Conservation (phyloP, 805 yeast species). For the Wickerhamomyces xylosicus region DNA sequence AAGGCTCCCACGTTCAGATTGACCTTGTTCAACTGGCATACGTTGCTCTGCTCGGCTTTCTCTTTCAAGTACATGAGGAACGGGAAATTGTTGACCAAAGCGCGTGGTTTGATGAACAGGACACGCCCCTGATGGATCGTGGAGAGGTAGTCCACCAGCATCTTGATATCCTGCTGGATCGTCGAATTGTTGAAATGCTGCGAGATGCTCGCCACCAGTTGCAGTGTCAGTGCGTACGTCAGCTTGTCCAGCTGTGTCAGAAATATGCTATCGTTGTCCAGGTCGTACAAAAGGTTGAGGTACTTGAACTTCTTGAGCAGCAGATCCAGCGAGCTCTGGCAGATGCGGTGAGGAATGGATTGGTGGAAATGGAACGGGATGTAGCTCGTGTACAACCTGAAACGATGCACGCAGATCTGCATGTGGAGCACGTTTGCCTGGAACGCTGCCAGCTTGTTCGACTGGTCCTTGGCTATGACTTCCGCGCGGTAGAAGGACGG, state of each 20-base stretch:
- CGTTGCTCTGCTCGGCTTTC: neutral
- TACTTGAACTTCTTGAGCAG: neutral
- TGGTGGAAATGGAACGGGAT: neutral
- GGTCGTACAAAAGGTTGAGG: neutral
- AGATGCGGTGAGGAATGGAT: neutral
- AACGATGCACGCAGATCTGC: conserved; percentile 5
- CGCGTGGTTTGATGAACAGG: neutral
- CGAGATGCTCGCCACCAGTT: neutral
- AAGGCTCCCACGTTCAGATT: neutral
- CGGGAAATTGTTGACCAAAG: neutral
- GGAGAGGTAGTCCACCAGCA: neutral
- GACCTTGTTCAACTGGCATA: neutral
- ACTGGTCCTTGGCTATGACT: neutral
- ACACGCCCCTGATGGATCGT: neutral
- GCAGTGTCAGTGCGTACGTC: neutral
- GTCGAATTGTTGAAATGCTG: neutral
- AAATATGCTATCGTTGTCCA: neutral
- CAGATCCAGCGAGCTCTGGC: neutral
- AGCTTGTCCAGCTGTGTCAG: neutral
- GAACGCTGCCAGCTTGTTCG: conserved; percentile 4
- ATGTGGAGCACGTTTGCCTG: conserved; percentile 3
- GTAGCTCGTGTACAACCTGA: conserved; percentile 15
- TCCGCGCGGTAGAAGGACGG: neutral
- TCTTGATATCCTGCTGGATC: neutral
- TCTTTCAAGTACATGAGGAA: neutral